Evolutionary conservation across 116 monocot species (phyloP).

Genomic region (Zostera marina): DNA sequence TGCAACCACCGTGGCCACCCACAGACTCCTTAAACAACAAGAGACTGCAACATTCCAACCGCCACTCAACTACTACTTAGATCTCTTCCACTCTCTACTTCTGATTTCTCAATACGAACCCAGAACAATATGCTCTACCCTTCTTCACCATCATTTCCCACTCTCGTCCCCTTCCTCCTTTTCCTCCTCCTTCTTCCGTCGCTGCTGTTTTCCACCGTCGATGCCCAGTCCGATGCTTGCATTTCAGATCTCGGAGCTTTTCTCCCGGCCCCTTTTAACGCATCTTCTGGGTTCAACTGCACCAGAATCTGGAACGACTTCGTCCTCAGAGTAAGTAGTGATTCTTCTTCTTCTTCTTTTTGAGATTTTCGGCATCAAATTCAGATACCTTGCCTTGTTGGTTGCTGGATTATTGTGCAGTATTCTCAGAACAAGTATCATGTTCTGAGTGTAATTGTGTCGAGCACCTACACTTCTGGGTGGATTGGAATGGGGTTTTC

Average conservation of each 20-base stretch:
- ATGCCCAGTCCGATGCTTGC: slow-evolving; percentile 12
- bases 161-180: background rate
- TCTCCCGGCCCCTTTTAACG: slow-evolving; percentile 18
- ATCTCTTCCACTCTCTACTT: background rate
- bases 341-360: too few species aligned
- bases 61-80: background rate
- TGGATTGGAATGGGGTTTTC: slow-evolving; percentile 87
- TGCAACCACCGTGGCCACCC: too few species aligned
- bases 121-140: background rate
- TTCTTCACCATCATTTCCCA: too few species aligned
- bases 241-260: slow-evolving; percentile 4
- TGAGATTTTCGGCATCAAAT: too few species aligned
- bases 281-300: slow-evolving; percentile 19
- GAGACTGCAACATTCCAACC: slow-evolving; percentile 8
- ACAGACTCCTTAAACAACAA: background rate
- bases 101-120: background rate
- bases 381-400: too few species aligned
- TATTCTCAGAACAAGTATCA: slow-evolving; percentile 40
- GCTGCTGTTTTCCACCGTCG: background rate
- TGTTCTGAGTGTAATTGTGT: slow-evolving; percentile 49
- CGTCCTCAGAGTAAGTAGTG: slow-evolving; percentile 23
- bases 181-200: too few species aligned
- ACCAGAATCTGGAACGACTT: slow-evolving; percentile 35
- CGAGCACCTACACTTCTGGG: slow-evolving; percentile 51
- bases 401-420: slow-evolving; percentile 20